Base-by-base conservation (phyloP, 177 flowering plant genomes). In the Tripterygium wilfordii region DNA sequence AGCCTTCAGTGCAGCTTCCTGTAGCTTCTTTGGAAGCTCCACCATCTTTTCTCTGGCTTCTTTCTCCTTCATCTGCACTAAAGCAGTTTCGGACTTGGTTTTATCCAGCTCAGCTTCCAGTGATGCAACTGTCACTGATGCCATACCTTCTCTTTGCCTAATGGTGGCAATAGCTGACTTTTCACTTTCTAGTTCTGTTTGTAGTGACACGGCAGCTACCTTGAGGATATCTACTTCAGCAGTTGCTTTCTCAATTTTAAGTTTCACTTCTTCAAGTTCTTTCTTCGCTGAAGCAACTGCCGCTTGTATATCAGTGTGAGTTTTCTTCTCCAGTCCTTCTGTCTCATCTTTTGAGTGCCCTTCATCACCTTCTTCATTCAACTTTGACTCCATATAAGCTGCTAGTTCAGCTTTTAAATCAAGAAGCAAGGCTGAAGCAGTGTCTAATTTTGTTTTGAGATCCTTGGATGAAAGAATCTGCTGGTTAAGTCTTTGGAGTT, bases 71-170 rank as follows among this genome's bases (percentile, higher is more conserved):
- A 60, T 59, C 61, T 77, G 91, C 49, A 81, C 73, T 7, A 60
- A 4, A 15, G 69, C 72, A 39, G 81, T 67, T 58, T 89, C 99
- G 5, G 76, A 66, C 50, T 51, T 66, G 1, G 70, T 79, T 51
- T 56, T 68, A 33, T 68, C 67, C 43, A 92, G 56, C 61, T 92
- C 99, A 14, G 88, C 80, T 64, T 92, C 94, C 48, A 89, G 76
- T 55, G 96, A 79, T 28, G 87, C 78, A 56, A 85, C 92, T 4
- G 78, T 85, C 14, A 92, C 61, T 1, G 92, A 76, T 31, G 97
- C 95, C 91, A 84, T 87, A 37, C 86, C 96, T 71, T 92, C 97
- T 63, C 92, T 76, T 64, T 89, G 91, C 55, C 45, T 72, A 53
- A 87, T 61, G 25, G 76, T 45, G n/a, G 70, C 56, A 15, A 89